phyloP scores from a whole-genome alignment of 768 basidiomycete genomes.

The Tremella mesenterica region DNA sequence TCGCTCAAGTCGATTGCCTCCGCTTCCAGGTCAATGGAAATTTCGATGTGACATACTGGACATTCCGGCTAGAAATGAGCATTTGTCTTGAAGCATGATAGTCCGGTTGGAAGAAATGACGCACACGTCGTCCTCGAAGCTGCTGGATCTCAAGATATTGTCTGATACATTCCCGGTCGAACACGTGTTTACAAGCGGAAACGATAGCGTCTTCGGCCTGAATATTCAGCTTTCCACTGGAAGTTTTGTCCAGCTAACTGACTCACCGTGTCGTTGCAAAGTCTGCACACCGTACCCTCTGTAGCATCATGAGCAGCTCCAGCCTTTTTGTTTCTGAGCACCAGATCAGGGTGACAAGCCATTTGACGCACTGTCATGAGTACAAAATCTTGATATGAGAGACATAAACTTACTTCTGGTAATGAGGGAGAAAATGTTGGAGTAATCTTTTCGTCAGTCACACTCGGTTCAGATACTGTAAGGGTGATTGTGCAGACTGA shows the following conservation, averaged over 20 bases:
- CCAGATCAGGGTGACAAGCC: conserved; percentile 67
- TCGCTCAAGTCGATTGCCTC: conserved; percentile 79
- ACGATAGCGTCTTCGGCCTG: conserved; percentile 85
- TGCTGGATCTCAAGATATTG: conserved; percentile 75
- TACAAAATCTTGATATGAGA: background rate
- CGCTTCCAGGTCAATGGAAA: conserved; percentile 93
- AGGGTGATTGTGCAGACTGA: conserved; percentile 47
- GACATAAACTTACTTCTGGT: conserved; percentile 69
- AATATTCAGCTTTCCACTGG: background rate
- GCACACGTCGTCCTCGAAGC: conserved; percentile 48
- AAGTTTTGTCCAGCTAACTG: background rate
- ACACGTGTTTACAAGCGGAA: conserved; percentile 85
- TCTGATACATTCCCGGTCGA: conserved; percentile 89
- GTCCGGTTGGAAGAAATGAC: conserved; percentile 33
- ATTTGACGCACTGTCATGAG: conserved; percentile 43
- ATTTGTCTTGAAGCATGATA: background rate
- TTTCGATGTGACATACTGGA: conserved; percentile 82
- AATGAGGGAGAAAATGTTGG: conserved; percentile 53
- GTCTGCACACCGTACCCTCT: conserved; percentile 77
- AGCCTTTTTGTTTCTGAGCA: conserved; percentile 76
- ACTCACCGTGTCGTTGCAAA: conserved; percentile 82
- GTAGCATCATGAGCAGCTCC: conserved; percentile 49
- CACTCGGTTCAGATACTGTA: background rate
- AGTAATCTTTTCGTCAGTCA: conserved; percentile 38
- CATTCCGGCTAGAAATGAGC: conserved; percentile 62